Base-by-base conservation (phyloP, 1,139 yeast species). In the Kurtzmaniella quercitrusa region DNA sequence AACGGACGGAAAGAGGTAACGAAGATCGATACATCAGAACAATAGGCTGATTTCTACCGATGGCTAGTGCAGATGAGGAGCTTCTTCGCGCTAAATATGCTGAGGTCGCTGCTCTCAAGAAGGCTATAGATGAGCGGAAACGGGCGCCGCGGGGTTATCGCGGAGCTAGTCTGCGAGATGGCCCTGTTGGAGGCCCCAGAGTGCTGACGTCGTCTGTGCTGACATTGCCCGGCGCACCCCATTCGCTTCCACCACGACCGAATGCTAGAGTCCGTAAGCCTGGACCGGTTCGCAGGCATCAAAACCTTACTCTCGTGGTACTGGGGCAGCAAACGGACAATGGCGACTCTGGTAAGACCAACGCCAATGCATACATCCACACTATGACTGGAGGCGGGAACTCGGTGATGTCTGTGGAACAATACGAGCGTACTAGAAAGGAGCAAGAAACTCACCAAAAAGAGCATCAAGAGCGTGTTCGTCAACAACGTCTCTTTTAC, bases 41-140 rank as follows among this genome's bases (percentile, higher is more conserved):
- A n/a, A n/a, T n/a, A n/a, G n/a, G n/a, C n/a, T n/a, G n/a, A n/a
- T n/a, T n/a, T n/a, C n/a, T n/a, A n/a, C n/a, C n/a, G n/a, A n/a
- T n/a, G n/a, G n/a, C n/a, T n/a, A n/a, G n/a, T n/a, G n/a, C n/a
- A n/a, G 62, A 60, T 34, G 43, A 58, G 7, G 55, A 56, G 11
- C 60, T 55, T 14, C 44, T 65, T 16, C 62, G 55, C 46, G 58
- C 56, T 14, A 62, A 62, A 47, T 63, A 63, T 45, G 65, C 68
- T 2, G 71, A 66, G 47, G 63, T 66, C 12, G 68, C 70, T 3
- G 58, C 58, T 6, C 51, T 66, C 40, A 64, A 65, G 49, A 59
- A 57, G 46, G 57, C 66, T 11, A 62, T 66, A 25, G 57, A 56
- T 27, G 60, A 55, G 41, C 51, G 51, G 42, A 53, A 53, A 41